phyloP scores from a whole-genome alignment of 306 rosid species.

The Crotalaria pallida region DNA sequence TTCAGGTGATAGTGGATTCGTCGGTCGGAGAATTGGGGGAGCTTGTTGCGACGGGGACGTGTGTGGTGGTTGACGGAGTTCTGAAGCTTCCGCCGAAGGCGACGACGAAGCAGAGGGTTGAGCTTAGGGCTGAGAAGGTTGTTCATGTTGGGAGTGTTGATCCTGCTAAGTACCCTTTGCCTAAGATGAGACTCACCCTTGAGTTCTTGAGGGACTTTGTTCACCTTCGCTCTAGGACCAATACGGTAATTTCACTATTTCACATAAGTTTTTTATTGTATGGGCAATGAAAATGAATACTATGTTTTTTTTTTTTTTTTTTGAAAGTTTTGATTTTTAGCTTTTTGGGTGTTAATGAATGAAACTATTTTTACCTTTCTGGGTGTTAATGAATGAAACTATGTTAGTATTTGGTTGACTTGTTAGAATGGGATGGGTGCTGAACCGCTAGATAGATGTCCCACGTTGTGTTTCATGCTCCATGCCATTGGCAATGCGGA shows the following conservation, averaged over 20 bases:
- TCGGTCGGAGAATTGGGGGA: constrained; percentile 63
- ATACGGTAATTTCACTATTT: constrained; percentile 47
- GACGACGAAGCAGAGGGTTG: constrained; percentile 77
- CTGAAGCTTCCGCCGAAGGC: constrained; percentile 82
- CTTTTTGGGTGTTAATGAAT: too few relatives aligned
- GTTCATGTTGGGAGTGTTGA: constrained; percentile 82
- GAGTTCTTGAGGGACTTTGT: constrained; percentile 74
- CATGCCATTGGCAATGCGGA: too few relatives aligned
- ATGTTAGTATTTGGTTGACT: too few relatives aligned
- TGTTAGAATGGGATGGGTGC: too few relatives aligned
- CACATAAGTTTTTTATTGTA: too few relatives aligned
- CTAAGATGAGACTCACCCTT: constrained; percentile 70
- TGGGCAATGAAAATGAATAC: too few relatives aligned
- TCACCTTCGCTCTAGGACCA: constrained; percentile 87
- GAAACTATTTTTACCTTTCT: too few relatives aligned
- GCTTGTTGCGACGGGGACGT: constrained; percentile 81
- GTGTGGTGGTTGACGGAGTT: constrained; percentile 65
- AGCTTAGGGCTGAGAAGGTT: constrained; percentile 67
- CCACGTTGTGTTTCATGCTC: too few relatives aligned
- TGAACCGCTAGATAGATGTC: too few relatives aligned
- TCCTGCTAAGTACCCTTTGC: constrained; percentile 83
- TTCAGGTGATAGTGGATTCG: constrained; percentile 82
- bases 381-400: too few relatives aligned
- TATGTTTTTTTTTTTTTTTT: too few relatives aligned
- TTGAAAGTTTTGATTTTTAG: too few relatives aligned